Evolutionary conservation across 306 rosid genomes (phyloP), one percentile per base, ranked within the genome.

Genomic region (Cicer arietinum): DNA sequence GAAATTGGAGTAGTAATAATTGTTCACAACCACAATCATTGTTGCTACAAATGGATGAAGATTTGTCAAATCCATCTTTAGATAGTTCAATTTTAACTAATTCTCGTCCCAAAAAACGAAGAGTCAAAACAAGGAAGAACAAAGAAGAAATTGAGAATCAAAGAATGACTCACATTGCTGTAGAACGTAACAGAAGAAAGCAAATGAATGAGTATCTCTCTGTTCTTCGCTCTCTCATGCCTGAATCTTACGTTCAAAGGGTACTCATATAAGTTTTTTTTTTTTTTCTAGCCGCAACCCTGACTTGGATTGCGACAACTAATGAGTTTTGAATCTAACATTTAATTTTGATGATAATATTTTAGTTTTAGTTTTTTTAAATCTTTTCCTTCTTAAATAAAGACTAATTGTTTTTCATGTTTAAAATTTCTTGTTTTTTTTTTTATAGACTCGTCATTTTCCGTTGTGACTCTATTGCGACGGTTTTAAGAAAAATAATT

Each of bases 91-190:
- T 61, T 45, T 46, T 84, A 10, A 63, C 47, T 43, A 43, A 53
- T 75, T 4, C 54, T 75, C 91, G 93, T n/a, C 89, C 86, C 1
- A 92, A 91, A 82, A 84, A 91, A 58, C 81, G 99, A 22, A 86
- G 98, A 25, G 71, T 84, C 9, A 90, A 81, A 81, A 85, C 81
- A 50, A 66, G 88, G 6, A 92, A 90, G 88, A 95, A 95, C 74
- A 80, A 88, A 57, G 93, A 95, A 69, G 99, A 95, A 62, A 92
- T 95, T 35, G 97, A 95, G 89, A 95, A 86, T 63, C 99, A 95
- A 73, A 89, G 99, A 82, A 95, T 95, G 92, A 95, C 98, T 37
- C 99, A 95, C 92, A 95, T 95, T 84, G 92, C 96, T 2, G 99
- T 95, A 0, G 99, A 94, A 77, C 87, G 99, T n/a, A 94, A 94